These are phyloP conservation scores for Plasmodium sp. DNA, from an alignment of 169 alveolate species.

Conservation along the genomic window DNA sequence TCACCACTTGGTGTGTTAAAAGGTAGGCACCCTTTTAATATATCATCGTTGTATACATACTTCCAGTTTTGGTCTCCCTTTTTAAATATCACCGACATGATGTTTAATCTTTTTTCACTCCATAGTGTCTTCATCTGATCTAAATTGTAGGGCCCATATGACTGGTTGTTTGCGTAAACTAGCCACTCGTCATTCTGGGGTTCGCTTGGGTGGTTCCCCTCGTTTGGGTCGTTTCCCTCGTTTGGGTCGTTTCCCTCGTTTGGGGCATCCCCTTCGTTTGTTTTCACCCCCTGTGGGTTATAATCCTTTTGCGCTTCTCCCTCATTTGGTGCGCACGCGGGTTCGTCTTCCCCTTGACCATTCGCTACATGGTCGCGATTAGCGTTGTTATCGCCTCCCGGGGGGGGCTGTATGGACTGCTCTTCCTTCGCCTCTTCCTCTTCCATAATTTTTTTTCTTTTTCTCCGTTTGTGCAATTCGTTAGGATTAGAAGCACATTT, in stretches of 20 bases:
- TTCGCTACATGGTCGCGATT: background rate
- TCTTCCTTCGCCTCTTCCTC: background rate
- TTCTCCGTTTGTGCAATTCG: background rate
- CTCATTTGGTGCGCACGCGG: background rate
- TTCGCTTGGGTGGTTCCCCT: background rate
- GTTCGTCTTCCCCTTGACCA: background rate
- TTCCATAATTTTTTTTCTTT: background rate
- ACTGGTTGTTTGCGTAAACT: conserved; percentile 30
- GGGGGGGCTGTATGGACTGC: background rate
- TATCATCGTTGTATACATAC: conserved; percentile 58
- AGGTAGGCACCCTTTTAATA: conserved; percentile 25
- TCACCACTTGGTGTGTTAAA: background rate
- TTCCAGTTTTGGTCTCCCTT: conserved; percentile 74
- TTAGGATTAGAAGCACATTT: background rate
- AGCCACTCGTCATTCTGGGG: conserved; percentile 23
- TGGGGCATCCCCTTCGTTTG: background rate
- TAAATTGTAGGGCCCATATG: conserved; percentile 66
- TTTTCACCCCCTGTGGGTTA: background rate
- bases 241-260: background rate
- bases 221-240: background rate
- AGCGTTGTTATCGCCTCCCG: background rate
- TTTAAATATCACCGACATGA: conserved; percentile 59
- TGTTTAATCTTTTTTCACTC: conserved; percentile 61
- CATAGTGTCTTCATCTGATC: conserved; percentile 43
- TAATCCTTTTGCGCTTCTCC: background rate